These are phyloP conservation scores for Pycnococcus provasolii DNA, from an alignment of 139 green algal species.

Conservation along the genomic window DNA sequence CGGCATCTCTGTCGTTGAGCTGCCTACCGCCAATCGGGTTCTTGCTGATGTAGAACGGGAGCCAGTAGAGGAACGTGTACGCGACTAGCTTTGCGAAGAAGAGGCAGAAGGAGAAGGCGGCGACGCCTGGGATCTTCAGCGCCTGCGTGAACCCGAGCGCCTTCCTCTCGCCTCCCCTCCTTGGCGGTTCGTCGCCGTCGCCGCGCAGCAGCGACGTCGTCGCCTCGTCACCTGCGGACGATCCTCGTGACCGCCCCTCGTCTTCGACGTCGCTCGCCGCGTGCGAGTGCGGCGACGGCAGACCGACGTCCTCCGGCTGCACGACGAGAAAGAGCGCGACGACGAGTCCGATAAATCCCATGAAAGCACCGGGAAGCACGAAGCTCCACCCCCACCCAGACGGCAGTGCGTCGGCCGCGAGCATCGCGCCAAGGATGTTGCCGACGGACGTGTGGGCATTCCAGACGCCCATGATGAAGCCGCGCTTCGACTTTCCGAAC, in stretches of 20 bases:
- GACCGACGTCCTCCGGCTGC: constrained; percentile 63
- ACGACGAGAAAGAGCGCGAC: constrained; percentile 58
- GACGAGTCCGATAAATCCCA: constrained; percentile 20
- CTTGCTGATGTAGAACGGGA: constrained; percentile 87
- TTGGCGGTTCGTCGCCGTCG: not conserved
- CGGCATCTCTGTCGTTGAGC: constrained; percentile 41
- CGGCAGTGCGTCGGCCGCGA: constrained; percentile 48
- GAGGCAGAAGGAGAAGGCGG: constrained; percentile 74
- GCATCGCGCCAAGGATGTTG: constrained; percentile 80
- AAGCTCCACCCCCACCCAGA: constrained; percentile 87
- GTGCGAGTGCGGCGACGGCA: constrained; percentile 8
- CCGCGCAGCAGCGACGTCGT: no score
- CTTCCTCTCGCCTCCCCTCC: constrained; percentile 9
- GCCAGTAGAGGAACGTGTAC: constrained; percentile 97
- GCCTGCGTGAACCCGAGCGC: constrained; percentile 58
- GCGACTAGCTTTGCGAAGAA: constrained; percentile 97
- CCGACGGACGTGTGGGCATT: constrained; percentile 88
- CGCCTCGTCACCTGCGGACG: no score
- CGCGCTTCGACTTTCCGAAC: constrained; percentile 83
- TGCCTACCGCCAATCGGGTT: constrained; percentile 38
- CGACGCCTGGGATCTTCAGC: constrained; percentile 79
- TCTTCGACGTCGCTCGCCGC: not conserved
- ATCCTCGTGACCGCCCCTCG: constrained; percentile 13
- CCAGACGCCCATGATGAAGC: constrained; percentile 91
- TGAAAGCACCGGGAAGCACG: constrained; percentile 53